Percentiles rank a stretch among this genome's conserved stretches.
Evolutionary conservation across 495 filamentous ascomycete species (phyloP).

Genomic region (Pseudevernia furfuracea): DNA sequence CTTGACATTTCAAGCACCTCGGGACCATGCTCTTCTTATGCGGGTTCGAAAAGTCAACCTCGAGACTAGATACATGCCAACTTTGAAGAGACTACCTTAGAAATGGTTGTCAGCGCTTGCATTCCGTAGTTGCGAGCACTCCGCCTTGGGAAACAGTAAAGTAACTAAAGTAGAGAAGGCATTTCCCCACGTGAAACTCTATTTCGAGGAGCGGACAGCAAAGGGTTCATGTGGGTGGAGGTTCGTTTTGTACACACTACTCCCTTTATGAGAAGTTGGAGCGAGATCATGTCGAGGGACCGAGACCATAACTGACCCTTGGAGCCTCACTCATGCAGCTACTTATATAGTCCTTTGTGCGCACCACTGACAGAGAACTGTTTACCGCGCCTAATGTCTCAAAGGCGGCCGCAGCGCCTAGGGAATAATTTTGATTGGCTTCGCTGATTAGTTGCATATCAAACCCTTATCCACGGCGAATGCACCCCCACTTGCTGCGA

Average conservation of each 20-base stretch:
- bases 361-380: not conserved
- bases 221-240: not conserved
- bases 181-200: not conserved
- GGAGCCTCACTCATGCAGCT: not conserved
- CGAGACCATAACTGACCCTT: not conserved
- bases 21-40: not conserved
- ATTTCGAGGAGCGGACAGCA: not conserved
- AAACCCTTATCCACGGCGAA: not conserved
- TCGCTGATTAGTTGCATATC: not conserved
- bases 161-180: too few relatives aligned
- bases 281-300: not conserved
- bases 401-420: not conserved
- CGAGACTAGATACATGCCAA: not conserved
- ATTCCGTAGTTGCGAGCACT: not conserved
- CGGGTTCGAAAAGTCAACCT: not conserved
- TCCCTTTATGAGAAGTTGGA: not conserved
- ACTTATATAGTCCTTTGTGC: not conserved
- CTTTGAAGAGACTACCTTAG: not conserved
- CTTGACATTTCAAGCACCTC: not conserved
- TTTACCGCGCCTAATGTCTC: not conserved
- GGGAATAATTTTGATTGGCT: not conserved
- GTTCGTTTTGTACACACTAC: not conserved
- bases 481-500: too few relatives aligned
- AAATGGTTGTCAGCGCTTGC: not conserved
- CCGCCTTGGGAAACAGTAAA: not conserved